These are phyloP conservation scores for Tulasnella sp. DNA, from an alignment of 768 basidiomycete genomes.

Conservation along the genomic window DNA sequence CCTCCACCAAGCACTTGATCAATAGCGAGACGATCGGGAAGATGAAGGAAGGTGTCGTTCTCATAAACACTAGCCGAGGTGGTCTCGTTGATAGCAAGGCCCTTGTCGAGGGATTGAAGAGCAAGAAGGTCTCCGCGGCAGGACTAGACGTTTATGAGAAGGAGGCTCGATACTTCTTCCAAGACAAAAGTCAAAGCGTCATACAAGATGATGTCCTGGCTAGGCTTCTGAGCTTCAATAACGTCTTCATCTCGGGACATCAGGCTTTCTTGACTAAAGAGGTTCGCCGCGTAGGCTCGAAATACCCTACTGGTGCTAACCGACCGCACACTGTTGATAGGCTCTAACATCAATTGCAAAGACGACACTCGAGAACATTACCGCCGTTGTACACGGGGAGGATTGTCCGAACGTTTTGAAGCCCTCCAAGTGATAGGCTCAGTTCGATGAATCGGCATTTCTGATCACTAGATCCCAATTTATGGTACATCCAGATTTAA, in stretches of 20 bases:
- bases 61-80: constrained; percentile 38
- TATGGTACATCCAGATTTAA: too few relatives aligned
- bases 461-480: neutral
- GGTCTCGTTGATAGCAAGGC: constrained; percentile 32
- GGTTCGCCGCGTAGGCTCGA: constrained; percentile 6
- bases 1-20: constrained; percentile 35
- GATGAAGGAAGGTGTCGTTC: constrained; percentile 32
- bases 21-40: constrained; percentile 31
- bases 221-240: constrained; percentile 28
- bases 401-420: constrained; percentile 26
- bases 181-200: constrained; percentile 28
- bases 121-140: constrained; percentile 28
- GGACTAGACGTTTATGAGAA: constrained; percentile 32
- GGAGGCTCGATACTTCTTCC: constrained; percentile 31
- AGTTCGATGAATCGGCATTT: neutral
- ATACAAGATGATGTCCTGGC: constrained; percentile 31
- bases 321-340: neutral
- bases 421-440: neutral
- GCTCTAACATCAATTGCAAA: constrained; percentile 28
- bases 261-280: constrained; percentile 31
- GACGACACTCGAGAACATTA: constrained; percentile 28
- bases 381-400: constrained; percentile 23
- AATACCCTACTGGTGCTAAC: neutral
- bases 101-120: constrained; percentile 29
- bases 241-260: constrained; percentile 31